phyloP scores from a whole-genome alignment of 2,329 filamentous ascomycete species.

The Pseudogymnoascus sp. region DNA sequence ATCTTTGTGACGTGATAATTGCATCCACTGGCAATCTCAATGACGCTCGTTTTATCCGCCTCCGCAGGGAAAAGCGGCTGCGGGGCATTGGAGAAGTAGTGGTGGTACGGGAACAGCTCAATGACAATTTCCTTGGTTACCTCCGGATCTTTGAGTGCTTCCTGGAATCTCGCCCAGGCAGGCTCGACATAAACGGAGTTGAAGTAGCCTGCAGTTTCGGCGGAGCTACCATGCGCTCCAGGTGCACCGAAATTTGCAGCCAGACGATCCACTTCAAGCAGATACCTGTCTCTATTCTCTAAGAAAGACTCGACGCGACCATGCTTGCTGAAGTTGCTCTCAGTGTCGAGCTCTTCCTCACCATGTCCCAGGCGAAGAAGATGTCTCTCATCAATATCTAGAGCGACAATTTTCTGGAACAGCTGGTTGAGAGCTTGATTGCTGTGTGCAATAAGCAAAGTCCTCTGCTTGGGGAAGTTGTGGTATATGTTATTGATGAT shows the following conservation, averaged over 20 bases:
- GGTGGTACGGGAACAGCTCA: slow-evolving; percentile 74
- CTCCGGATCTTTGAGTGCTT: slow-evolving; percentile 48
- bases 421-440: slow-evolving; percentile 97
- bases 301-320: slow-evolving; percentile 82
- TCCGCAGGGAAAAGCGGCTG: slow-evolving; percentile 71
- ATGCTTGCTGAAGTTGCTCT: slow-evolving; percentile 84
- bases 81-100: slow-evolving; percentile 79
- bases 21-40: slow-evolving; percentile 76
- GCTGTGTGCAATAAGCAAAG: slow-evolving; percentile 87
- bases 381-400: slow-evolving; percentile 94
- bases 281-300: slow-evolving; percentile 69
- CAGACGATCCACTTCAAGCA: slow-evolving; percentile 77
- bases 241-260: slow-evolving; percentile 78
- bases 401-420: slow-evolving; percentile 92
- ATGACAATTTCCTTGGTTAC: slow-evolving; percentile 54
- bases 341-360: slow-evolving; percentile 84
- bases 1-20: slow-evolving; percentile 83
- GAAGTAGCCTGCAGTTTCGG: slow-evolving; percentile 96
- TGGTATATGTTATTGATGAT: slow-evolving; percentile 99
- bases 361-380: slow-evolving; percentile 86
- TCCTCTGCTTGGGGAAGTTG: slow-evolving; percentile 89
- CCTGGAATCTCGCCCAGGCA: slow-evolving; percentile 78
- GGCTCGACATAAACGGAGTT: slow-evolving; percentile 85
- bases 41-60: slow-evolving; percentile 52
- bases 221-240: slow-evolving; percentile 91